These are phyloP conservation scores for Epichloe gansuensis DNA, from an alignment of 2,329 filamentous ascomycete species.

Conservation along the genomic window DNA sequence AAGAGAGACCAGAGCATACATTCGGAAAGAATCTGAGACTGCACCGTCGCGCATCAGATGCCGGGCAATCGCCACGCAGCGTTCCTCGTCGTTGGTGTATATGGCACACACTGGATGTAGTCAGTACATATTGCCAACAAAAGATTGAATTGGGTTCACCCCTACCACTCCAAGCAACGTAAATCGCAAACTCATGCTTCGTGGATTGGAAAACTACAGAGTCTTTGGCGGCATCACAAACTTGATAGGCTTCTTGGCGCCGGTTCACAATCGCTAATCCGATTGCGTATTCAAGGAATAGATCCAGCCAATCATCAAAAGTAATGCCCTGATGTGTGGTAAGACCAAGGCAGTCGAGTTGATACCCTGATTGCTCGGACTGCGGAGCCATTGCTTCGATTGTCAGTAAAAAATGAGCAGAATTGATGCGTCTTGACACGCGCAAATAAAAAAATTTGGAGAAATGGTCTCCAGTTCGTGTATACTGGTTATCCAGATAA, in stretches of 20 bases:
- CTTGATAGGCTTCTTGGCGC: constrained; percentile 61
- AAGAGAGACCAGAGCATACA: constrained; percentile 68
- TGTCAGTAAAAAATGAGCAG: not conserved
- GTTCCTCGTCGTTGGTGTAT: constrained; percentile 65
- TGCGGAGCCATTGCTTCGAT: constrained; percentile 8
- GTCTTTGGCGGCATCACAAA: constrained; percentile 64
- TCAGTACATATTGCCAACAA: not conserved
- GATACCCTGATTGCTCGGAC: constrained; percentile 4
- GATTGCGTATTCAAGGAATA: constrained; percentile 81
- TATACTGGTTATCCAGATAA: constrained; percentile 6
- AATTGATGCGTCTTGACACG: no score
- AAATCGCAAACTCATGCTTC: constrained; percentile 55
- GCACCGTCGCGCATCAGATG: constrained; percentile 76
- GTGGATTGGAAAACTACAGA: constrained; percentile 73
- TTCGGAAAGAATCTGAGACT: constrained; percentile 70
- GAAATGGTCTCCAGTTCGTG: no score
- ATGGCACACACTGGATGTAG: constrained; percentile 59
- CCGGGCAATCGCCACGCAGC: constrained; percentile 58
- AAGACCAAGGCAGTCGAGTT: not conserved
- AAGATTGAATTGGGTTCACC: constrained; percentile 11
- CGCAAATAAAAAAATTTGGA: no score
- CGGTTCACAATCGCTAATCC: constrained; percentile 56
- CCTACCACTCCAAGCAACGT: constrained; percentile 64
- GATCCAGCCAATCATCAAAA: constrained; percentile 76
- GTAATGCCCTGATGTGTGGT: constrained; percentile 57